Percentiles rank a stretch among this genome's conserved stretches.
Evolutionary conservation across 2,329 filamentous ascomycete genomes (phyloP).

Genomic region (Coniella lustricola): DNA sequence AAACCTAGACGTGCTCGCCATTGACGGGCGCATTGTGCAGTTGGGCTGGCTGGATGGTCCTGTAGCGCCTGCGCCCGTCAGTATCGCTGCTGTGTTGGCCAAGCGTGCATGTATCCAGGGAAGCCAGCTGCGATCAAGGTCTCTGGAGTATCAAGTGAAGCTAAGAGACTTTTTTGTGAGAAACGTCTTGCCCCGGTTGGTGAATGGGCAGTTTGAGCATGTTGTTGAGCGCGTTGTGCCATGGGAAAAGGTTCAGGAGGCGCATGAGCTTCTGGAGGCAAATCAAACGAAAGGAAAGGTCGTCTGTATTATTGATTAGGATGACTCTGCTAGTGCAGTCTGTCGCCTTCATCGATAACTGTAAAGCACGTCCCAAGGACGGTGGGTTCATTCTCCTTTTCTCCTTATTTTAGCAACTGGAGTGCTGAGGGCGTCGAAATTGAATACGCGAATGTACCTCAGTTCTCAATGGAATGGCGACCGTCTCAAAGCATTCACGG

Average conservation of each 20-base stretch:
- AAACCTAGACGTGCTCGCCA: background rate
- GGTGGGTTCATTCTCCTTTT: too few relatives aligned
- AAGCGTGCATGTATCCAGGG: background rate
- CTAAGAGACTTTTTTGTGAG: background rate
- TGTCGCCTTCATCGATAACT: too few relatives aligned
- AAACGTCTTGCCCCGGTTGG: background rate
- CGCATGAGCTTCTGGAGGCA: background rate
- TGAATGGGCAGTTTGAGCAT: background rate
- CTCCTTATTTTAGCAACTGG: too few relatives aligned
- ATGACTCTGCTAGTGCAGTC: too few relatives aligned
- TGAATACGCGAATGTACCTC: too few relatives aligned
- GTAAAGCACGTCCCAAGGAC: too few relatives aligned
- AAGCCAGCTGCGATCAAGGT: background rate
- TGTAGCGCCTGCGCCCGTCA: background rate
- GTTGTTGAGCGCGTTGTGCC: background rate
- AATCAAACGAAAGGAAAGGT: conserved; percentile 1
- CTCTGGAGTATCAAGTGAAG: background rate
- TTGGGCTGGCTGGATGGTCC: background rate
- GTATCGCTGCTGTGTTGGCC: background rate
- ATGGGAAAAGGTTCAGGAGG: background rate
- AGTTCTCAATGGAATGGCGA: too few relatives aligned
- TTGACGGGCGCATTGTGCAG: background rate
- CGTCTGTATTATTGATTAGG: background rate
- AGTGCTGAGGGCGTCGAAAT: too few relatives aligned
- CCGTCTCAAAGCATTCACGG: too few relatives aligned